These are phyloP conservation scores for Choanephora cucurbitarum DNA, from an alignment of 371 early-diverging fungal species.

Conservation along the genomic window DNA sequence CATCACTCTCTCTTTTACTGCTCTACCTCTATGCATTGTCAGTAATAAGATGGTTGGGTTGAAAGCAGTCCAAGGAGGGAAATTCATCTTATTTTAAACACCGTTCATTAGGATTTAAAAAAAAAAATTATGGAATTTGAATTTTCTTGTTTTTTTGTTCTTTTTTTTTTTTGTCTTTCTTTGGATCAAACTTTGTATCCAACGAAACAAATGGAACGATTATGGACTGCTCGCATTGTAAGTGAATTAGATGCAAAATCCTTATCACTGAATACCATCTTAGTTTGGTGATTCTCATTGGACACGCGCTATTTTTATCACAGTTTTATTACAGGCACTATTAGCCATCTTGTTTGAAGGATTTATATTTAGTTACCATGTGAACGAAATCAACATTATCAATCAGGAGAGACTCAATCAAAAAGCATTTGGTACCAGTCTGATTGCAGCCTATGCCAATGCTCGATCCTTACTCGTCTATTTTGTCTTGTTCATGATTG, in stretches of 20 bases:
- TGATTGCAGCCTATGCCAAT: constrained; percentile 42
- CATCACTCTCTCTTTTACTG: no score
- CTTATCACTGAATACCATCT: background rate
- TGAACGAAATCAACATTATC: constrained; percentile 39
- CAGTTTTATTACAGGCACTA: constrained; percentile 35
- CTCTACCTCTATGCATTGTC: no score
- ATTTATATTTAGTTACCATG: constrained; percentile 39
- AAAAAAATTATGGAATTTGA: no score
- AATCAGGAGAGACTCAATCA: constrained; percentile 34
- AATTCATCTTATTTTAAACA: no score
- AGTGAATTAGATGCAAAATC: background rate
- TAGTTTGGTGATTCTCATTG: constrained; percentile 55
- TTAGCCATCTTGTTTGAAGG: constrained; percentile 48
- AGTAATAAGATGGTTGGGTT: no score
- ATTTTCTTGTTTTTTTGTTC: constrained; percentile 1
- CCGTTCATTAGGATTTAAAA: no score
- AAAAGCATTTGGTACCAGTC: constrained; percentile 28
- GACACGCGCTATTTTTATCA: constrained; percentile 48
- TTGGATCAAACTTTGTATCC: no score
- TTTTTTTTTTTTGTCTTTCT: constrained; percentile 5
- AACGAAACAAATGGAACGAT: constrained; percentile 2
- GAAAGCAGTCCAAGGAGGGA: no score
- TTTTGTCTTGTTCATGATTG: constrained; percentile 46
- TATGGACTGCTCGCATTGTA: background rate
- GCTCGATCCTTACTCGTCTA: constrained; percentile 50